phyloP scores from a whole-genome alignment of 345 rosid genomes.

The Acer campestre region DNA sequence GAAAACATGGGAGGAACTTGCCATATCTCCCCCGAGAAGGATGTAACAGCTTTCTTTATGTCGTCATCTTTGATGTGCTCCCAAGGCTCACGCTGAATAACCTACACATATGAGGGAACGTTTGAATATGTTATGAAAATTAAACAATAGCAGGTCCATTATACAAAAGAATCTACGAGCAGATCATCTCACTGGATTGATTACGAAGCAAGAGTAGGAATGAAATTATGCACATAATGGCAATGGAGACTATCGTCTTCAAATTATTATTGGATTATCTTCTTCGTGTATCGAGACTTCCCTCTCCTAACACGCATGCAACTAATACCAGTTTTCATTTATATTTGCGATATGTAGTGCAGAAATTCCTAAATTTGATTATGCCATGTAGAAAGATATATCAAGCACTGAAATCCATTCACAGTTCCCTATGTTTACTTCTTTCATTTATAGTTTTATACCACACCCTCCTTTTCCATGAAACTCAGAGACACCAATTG shows the following conservation, averaged over 20 bases:
- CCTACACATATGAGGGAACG: slow-evolving; percentile 44
- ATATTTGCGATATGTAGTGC: background rate
- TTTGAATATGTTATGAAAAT: background rate
- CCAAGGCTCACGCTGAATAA: slow-evolving; percentile 94
- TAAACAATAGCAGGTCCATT: slow-evolving; percentile 1
- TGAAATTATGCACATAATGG: background rate
- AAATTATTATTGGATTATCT: background rate
- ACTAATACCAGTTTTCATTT: background rate
- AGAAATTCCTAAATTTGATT: background rate
- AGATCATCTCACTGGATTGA: slow-evolving; percentile 4
- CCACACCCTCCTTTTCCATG: background rate
- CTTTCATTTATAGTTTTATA: slow-evolving; percentile 3
- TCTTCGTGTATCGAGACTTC: background rate
- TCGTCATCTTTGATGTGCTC: slow-evolving; percentile 89
- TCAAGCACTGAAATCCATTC: background rate
- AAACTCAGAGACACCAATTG: background rate
- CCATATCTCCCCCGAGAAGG: slow-evolving; percentile 95
- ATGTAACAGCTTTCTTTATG: slow-evolving; percentile 69
- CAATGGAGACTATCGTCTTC: background rate
- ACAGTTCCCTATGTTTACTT: background rate
- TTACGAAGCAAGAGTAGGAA: background rate
- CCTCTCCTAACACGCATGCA: background rate
- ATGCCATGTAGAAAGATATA: background rate
- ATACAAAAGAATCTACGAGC: slow-evolving; percentile 1
- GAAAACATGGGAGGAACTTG: slow-evolving; percentile 99